Percentiles rank a stretch among this genome's conserved stretches.
These are phyloP conservation scores for Wickerhamiella bombiphila DNA, from an alignment of 805 yeast genomes.

Conservation along the genomic window DNA sequence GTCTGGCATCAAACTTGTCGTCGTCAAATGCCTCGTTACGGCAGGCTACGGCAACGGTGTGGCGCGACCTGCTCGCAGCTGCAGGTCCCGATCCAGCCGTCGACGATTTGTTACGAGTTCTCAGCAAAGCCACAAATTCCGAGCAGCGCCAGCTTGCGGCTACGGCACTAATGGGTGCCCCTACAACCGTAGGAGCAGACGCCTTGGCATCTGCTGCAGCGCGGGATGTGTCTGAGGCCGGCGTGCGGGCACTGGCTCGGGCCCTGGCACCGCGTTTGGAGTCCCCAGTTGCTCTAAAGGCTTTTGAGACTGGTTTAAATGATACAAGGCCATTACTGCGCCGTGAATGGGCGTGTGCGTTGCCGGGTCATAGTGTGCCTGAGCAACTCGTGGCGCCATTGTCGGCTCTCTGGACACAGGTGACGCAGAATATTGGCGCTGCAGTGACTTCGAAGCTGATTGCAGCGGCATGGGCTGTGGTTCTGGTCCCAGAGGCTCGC, in stretches of 20 bases:
- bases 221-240: constrained; percentile 64
- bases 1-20: constrained; percentile 42
- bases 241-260: constrained; percentile 35
- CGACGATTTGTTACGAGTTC: constrained; percentile 39
- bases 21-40: constrained; percentile 60
- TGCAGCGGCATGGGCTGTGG: constrained; percentile 39
- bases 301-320: constrained; percentile 42
- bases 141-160: constrained; percentile 52
- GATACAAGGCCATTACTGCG: constrained; percentile 52
- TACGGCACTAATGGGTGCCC: constrained; percentile 26
- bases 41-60: constrained; percentile 29
- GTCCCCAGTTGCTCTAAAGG: constrained; percentile 16
- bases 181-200: constrained; percentile 24
- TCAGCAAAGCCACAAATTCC: constrained; percentile 45
- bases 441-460: constrained; percentile 24
- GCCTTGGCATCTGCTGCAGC: constrained; percentile 37
- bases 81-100: constrained; percentile 22
- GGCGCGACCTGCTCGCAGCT: constrained; percentile 21
- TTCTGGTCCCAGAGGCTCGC: constrained; percentile 14
- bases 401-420: constrained; percentile 7
- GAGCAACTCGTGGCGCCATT: constrained; percentile 14
- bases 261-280: constrained; percentile 26
- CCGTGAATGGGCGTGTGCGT: constrained; percentile 50
- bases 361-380: constrained; percentile 22
- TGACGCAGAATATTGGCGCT: constrained; percentile 9